Base-by-base conservation (phyloP, 169 alveolate genomes). In the Plasmodium reichenowi region DNA sequence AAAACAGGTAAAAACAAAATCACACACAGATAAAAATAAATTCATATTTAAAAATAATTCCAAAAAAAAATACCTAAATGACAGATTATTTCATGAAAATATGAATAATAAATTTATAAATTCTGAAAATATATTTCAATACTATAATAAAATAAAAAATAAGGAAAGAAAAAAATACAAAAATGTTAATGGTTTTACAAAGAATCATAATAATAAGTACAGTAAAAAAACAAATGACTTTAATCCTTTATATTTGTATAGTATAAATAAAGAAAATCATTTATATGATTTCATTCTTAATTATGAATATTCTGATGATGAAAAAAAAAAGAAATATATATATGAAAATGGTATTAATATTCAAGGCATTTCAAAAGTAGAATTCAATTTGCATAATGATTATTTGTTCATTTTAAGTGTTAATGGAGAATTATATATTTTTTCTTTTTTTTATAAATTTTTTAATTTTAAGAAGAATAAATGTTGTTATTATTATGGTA, bases 371-470 rank as follows among this genome's bases (percentile, higher is more conserved):
- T 32, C n/a, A 48, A 86, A 72, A 32, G 92, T 72, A 26, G 88
- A 60, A 62, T 86, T 86, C 50, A 60, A 67, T 67, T 20, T 56
- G 38, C 80, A 86, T 43, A 86, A 86, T 72, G 92, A 86, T 86
- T 86, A 86, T 72, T 29, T 86, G 12, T 70, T 72, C 24, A 47
- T 86, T 22, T 47, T 86, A 20, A 52, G 72, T 20, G 26, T 52
- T 24, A 56, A 47, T 20, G 76, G 74, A 17, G 85, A 86, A 54
- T 62, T 86, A 17, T 86, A 86, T 52, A 86, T 86, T 15, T 86
- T 86, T 73, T 86, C 92, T n/a, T 86, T 86, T 86, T 86, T 66
- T 38, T 75, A 62, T 29, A 72, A 70, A 2, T 86, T 86, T 72
- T 86, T 86, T 45, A 86, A 86, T 43, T 17, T 86, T 60, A 45